phyloP scores from a whole-genome alignment of 768 basidiomycete species.

The Pulveroboletus frians region DNA sequence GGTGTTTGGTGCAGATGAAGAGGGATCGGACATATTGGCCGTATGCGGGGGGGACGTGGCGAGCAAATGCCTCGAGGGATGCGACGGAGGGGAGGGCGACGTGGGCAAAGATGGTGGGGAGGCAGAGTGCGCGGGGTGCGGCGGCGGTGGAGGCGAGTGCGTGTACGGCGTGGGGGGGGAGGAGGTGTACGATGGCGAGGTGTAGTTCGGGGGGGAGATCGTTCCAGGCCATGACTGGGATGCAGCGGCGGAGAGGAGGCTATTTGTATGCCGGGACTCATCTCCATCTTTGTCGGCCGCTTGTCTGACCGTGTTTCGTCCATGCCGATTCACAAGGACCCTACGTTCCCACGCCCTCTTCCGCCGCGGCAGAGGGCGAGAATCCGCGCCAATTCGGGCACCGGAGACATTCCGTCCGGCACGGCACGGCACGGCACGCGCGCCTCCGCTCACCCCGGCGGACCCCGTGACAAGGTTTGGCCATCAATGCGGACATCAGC shows the following conservation, averaged over 20 bases:
- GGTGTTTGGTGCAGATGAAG: conserved; percentile 35
- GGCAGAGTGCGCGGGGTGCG: conserved; percentile 47
- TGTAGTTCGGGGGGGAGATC: conserved; percentile 63
- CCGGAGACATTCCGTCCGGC: conserved; percentile 26
- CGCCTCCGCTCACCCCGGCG: conserved; percentile 16
- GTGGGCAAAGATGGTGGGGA: conserved; percentile 56
- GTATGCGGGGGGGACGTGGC: conserved; percentile 53
- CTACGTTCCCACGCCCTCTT: background rate
- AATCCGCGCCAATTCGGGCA: conserved; percentile 10
- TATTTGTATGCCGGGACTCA: background rate
- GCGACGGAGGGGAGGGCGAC: conserved; percentile 45
- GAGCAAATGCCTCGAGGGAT: conserved; percentile 48
- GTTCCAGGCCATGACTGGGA: conserved; percentile 41
- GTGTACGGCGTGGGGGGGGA: conserved; percentile 41
- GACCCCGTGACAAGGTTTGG: background rate
- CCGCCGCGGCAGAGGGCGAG: conserved; percentile 5
- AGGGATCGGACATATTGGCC: conserved; percentile 48
- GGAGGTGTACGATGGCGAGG: conserved; percentile 48
- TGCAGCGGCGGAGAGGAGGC: background rate
- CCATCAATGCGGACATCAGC: background rate
- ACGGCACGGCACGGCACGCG: conserved; percentile 3
- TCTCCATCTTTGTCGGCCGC: conserved; percentile 19
- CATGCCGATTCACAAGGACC: conserved; percentile 23
- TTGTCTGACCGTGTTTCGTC: background rate
- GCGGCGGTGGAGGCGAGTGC: conserved; percentile 47